Evolutionary conservation across 164 flowering plant genomes (phyloP).

Genomic region (Liriodendron chinense): DNA sequence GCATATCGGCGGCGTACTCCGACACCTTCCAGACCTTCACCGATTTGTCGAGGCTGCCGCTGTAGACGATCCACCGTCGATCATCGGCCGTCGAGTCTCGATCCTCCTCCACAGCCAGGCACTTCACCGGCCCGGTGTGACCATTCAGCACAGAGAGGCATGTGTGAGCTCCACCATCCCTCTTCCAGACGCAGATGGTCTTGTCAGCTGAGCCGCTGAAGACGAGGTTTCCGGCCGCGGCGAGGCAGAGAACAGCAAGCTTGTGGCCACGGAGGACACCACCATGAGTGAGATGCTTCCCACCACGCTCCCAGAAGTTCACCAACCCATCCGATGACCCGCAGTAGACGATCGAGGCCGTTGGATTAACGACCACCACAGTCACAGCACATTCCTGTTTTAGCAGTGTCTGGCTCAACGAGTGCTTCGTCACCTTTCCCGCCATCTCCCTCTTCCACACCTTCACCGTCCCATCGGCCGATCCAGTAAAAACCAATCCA

Average conservation of each 20-base stretch:
- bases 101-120: constrained; percentile 63
- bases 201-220: constrained; percentile 85
- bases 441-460: constrained; percentile 60
- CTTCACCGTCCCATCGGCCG: constrained; percentile 83
- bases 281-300: constrained; percentile 52
- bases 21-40: constrained; percentile 85
- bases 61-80: constrained; percentile 55
- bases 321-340: constrained; percentile 84
- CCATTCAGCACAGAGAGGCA: constrained; percentile 74
- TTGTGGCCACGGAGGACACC: constrained; percentile 76
- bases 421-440: constrained; percentile 49
- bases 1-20: constrained; percentile 42
- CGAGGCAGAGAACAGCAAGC: constrained; percentile 71
- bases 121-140: constrained; percentile 79
- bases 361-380: constrained; percentile 45
- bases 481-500: constrained; percentile 68
- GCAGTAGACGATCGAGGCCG: constrained; percentile 50
- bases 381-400: constrained; percentile 80
- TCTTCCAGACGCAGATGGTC: constrained; percentile 77
- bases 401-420: constrained; percentile 39
- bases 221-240: constrained; percentile 56
- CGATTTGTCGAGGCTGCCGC: constrained; percentile 82
- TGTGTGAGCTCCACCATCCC: constrained; percentile 51
- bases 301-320: constrained; percentile 66
- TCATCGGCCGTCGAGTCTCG: constrained; percentile 26